Evolutionary conservation across 2,329 filamentous ascomycete genomes (phyloP), one percentile per base, ranked within the genome.

Genomic region (Curvularia sp.): DNA sequence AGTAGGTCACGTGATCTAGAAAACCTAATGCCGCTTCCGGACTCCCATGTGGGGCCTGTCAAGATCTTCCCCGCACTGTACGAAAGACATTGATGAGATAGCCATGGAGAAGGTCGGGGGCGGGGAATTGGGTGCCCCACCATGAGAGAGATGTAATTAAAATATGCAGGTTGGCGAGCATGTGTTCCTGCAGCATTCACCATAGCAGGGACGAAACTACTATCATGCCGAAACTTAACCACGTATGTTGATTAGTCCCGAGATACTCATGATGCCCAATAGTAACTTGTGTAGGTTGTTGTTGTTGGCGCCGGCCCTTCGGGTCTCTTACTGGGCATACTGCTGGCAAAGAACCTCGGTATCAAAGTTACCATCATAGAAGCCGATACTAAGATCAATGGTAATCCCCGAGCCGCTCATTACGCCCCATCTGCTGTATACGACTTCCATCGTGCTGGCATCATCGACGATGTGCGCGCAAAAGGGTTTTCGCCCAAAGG

Each of bases 351-450:
- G 63, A 79, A 83, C 52, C 55, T 68, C 20, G 79, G 80, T 44
- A 84, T 87, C 58, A 75, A 79, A 30, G 81, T 84, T 43, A 82
- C 81, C 24, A 78, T 87, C 22, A 77, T 89, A 53, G 87, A 89
- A 65, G 82, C 82, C 2, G 80, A 82, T 1, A 70, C 79, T 26
- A 77, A 82, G 53, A 79, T 88, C 46, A 85, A 88, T 75, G 78
- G 83, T 57, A 85, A 85, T 57, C 87, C 87, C 0, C 84, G 87
- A 28, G 87, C 87, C 13, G 84, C 86, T 2, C 85, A 88, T 72
- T 88, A 88, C 69, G 85, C 83, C 3, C 80, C 84, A 0, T 81
- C 85, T 0, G 86, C 85, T 1, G 82, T 86, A 43, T 83, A 83
- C 39, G 85, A 87, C 57, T 80, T 89, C 49, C 70, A 78, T 41